Evolutionary conservation across 768 basidiomycete species (phyloP).

Genomic region (Fistulinella prunicolor): DNA sequence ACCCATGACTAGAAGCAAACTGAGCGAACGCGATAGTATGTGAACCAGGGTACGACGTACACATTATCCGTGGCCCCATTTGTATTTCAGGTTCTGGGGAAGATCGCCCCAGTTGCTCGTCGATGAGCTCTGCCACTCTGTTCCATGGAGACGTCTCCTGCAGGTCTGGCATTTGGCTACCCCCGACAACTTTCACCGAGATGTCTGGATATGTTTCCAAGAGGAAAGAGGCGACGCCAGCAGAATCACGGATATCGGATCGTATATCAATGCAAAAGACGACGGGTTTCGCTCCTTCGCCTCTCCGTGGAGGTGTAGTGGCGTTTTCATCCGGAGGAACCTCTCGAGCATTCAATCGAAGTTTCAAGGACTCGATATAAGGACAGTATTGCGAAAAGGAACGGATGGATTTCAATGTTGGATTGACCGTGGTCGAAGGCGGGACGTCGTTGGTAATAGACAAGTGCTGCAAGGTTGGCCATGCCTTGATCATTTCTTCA

Average conservation of each 20-base stretch:
- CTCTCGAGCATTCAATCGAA: conserved; percentile 20
- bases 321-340: conserved; percentile 1
- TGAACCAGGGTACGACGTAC: conserved; percentile 8
- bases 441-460: conserved; percentile 12
- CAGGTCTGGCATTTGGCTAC: conserved; percentile 5
- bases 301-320: neutral
- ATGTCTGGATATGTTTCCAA: conserved; percentile 10
- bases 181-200: conserved; percentile 5
- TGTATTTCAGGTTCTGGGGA: too few species aligned
- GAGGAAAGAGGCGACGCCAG: conserved; percentile 16
- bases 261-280: conserved; percentile 12
- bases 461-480: conserved; percentile 19
- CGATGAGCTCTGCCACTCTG: conserved; percentile 17
- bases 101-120: conserved; percentile 12
- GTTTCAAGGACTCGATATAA: conserved; percentile 11
- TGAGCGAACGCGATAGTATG: too few species aligned
- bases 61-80: conserved; percentile 20
- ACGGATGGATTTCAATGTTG: conserved; percentile 9
- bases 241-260: conserved; percentile 20
- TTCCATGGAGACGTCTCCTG: conserved; percentile 20
- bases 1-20: too few species aligned
- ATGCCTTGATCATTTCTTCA: conserved; percentile 16
- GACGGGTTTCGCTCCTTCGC: neutral
- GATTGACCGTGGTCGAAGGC: conserved; percentile 5
- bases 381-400: conserved; percentile 16